Evolutionary conservation across 2,329 filamentous ascomycete species (phyloP).

Genomic region (Tolypocladium nubicola): DNA sequence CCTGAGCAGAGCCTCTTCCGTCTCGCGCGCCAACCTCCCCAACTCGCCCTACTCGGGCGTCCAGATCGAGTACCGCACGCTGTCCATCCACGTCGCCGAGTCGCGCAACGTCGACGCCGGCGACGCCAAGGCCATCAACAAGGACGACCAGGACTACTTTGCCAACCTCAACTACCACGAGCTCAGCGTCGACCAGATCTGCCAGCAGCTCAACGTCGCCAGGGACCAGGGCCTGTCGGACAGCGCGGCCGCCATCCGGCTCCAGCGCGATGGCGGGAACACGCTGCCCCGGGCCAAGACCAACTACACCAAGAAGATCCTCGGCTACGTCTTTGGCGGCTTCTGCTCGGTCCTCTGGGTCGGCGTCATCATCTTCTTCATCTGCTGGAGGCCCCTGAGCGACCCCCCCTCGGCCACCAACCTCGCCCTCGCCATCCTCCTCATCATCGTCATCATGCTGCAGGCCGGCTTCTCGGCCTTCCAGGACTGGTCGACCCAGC

Average conservation of each 20-base stretch:
- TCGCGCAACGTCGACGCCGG: slow-evolving; percentile 18
- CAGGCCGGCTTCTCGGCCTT: slow-evolving; percentile 36
- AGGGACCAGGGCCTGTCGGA: slow-evolving; percentile 22
- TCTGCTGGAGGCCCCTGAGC: slow-evolving; percentile 36
- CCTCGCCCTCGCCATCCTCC: slow-evolving; percentile 32
- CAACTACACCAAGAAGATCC: slow-evolving; percentile 29
- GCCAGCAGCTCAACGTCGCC: slow-evolving; percentile 27
- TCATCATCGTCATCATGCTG: slow-evolving; percentile 35
- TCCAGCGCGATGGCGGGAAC: slow-evolving; percentile 30
- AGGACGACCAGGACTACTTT: slow-evolving; percentile 32
- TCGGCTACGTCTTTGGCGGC: slow-evolving; percentile 33
- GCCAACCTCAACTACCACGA: slow-evolving; percentile 27
- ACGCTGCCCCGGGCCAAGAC: slow-evolving; percentile 28
- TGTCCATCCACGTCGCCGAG: slow-evolving; percentile 28
- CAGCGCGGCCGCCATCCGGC: slow-evolving; percentile 18
- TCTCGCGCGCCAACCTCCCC: not conserved
- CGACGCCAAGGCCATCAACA: slow-evolving; percentile 13
- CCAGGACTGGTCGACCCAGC: slow-evolving; percentile 35
- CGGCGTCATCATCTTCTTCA: slow-evolving; percentile 35
- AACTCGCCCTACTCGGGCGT: slow-evolving; percentile 23
- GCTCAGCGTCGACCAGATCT: slow-evolving; percentile 21
- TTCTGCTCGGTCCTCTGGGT: slow-evolving; percentile 37
- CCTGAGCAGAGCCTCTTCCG: slow-evolving; percentile 8
- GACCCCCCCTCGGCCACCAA: slow-evolving; percentile 31
- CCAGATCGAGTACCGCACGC: slow-evolving; percentile 29